Conservation (phyloP, 176 grass and related monocot genomes). For the Hordeum marinum region DNA sequence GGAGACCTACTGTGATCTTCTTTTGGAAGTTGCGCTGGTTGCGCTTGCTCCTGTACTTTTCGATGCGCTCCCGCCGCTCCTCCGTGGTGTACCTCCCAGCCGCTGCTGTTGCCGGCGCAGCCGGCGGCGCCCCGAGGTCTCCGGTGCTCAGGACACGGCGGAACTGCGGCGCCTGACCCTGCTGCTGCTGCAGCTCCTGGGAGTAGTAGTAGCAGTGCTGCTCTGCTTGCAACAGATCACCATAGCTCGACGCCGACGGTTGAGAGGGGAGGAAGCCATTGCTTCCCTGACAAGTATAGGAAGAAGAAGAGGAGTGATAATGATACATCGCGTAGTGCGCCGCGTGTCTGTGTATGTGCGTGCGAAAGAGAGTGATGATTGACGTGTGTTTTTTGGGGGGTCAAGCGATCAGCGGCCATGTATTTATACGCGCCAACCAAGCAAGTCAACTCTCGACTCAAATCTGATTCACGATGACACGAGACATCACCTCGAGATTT, state of each 20-base stretch:
- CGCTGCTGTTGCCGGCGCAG: neutral
- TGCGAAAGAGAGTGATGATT: neutral
- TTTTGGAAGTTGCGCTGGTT: conserved; percentile 91
- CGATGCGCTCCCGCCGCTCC: conserved; percentile 83
- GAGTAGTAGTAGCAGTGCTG: neutral
- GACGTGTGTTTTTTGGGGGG: neutral
- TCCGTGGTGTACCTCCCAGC: conserved; percentile 46
- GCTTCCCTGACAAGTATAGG: neutral
- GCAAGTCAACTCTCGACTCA: neutral
- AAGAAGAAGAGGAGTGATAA: neutral
- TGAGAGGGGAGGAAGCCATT: neutral
- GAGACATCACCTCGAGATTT: neutral
- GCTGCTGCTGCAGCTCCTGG: neutral
- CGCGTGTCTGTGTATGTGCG: neutral
- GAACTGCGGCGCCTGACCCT: neutral
- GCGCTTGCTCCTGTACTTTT: conserved; percentile 82
- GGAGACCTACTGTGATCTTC: conserved; percentile 70
- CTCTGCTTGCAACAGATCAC: neutral
- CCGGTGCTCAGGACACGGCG: neutral
- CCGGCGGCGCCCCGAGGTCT: neutral
- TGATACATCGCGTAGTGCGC: neutral
- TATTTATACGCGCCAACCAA: neutral
- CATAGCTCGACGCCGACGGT: neutral
- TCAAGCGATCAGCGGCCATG: neutral
- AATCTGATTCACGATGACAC: neutral